Conservation (phyloP, 495 filamentous ascomycete genomes). For the Talaromyces adpressus region DNA sequence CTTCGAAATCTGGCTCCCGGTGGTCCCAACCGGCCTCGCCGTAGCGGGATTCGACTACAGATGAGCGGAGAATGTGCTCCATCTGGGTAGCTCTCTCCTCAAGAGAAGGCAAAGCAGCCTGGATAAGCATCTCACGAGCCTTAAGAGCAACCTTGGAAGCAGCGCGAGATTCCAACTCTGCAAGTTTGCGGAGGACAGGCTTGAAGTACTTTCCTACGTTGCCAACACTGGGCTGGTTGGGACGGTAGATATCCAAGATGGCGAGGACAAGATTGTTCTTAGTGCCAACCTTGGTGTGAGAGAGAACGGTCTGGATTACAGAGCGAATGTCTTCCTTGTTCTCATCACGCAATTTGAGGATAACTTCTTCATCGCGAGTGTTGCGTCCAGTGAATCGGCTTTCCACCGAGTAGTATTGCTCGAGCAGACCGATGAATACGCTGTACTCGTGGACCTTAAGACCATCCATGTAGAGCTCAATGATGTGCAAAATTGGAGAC, state of each 20-base stretch:
- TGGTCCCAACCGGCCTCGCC: constrained; percentile 98
- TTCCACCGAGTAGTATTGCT: constrained; percentile 78
- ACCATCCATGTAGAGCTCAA: constrained; percentile 78
- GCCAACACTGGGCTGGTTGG: constrained; percentile 83
- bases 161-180: constrained; percentile 82
- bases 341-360: constrained; percentile 89
- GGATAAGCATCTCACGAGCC: constrained; percentile 92
- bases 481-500: constrained; percentile 70
- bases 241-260: constrained; percentile 88
- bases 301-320: constrained; percentile 82
- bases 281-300: constrained; percentile 81
- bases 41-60: constrained; percentile 94
- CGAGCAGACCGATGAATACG: constrained; percentile 69
- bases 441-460: constrained; percentile 86
- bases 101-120: constrained; percentile 90
- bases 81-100: constrained; percentile 93
- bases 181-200: constrained; percentile 72
- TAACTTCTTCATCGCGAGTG: constrained; percentile 86
- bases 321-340: constrained; percentile 83
- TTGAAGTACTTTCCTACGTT: constrained; percentile 87
- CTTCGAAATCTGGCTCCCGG: constrained; percentile 75
- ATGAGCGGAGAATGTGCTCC: constrained; percentile 96
- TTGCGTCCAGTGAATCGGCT: constrained; percentile 78
- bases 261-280: constrained; percentile 94
- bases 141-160: constrained; percentile 96